These are phyloP conservation scores for Macrocybe sp. DNA, from an alignment of 1,284 basidiomycete genomes.

Conservation along the genomic window DNA sequence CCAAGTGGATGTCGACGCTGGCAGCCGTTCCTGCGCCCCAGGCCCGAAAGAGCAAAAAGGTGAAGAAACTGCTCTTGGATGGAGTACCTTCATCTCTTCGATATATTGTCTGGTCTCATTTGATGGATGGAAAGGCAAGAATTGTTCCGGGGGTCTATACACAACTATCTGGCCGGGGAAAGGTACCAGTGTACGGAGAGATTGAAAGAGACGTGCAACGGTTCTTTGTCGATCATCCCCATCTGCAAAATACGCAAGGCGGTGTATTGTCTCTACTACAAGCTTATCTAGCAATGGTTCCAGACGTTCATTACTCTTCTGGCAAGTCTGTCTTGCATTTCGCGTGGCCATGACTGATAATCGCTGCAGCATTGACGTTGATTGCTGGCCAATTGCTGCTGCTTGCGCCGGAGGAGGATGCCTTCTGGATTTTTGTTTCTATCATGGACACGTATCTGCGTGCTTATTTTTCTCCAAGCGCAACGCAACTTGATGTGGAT, in stretches of 20 bases:
- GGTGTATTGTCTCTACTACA: slow-evolving; percentile 59
- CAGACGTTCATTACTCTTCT: slow-evolving; percentile 69
- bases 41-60: slow-evolving; percentile 79
- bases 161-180: slow-evolving; percentile 56
- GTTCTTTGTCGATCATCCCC: slow-evolving; percentile 49
- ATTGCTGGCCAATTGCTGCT: slow-evolving; percentile 78
- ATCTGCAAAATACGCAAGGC: slow-evolving; percentile 47
- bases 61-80: slow-evolving; percentile 75
- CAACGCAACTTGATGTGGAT: slow-evolving; percentile 79
- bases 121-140: slow-evolving; percentile 71
- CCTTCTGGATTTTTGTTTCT: slow-evolving; percentile 90
- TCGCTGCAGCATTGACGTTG: slow-evolving; percentile 56
- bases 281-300: slow-evolving; percentile 77
- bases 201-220: slow-evolving; percentile 59
- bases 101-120: slow-evolving; percentile 81
- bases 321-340: slow-evolving; percentile 24
- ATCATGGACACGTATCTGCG: slow-evolving; percentile 79
- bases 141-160: slow-evolving; percentile 67
- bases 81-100: slow-evolving; percentile 81
- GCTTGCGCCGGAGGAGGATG: slow-evolving; percentile 85
- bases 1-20: slow-evolving; percentile 73
- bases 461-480: slow-evolving; percentile 71
- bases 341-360: not conserved
- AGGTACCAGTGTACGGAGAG: slow-evolving; percentile 43
- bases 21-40: slow-evolving; percentile 56